Conservation (phyloP, 345 rosid genomes). For the Salix caprea region DNA sequence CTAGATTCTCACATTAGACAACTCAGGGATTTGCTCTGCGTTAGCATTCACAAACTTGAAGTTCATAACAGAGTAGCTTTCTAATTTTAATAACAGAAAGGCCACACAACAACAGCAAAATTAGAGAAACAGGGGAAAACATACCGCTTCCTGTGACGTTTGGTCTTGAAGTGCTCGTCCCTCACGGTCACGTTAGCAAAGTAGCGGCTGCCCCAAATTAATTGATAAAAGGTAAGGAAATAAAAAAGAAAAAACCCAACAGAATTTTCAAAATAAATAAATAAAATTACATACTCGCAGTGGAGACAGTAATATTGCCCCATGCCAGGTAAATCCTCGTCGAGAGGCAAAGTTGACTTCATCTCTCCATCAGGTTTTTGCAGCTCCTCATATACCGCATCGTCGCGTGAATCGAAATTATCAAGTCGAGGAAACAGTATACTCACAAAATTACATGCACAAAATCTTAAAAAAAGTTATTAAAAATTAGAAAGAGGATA, state of each 20-base stretch:
- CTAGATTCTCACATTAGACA: no score
- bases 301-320: slow-evolving; percentile 92
- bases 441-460: neutral
- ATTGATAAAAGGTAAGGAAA: neutral
- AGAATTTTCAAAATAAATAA: neutral
- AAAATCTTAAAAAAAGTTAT: neutral
- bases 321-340: slow-evolving; percentile 97
- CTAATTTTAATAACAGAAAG: neutral
- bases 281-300: slow-evolving; percentile 65
- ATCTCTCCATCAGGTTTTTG: slow-evolving; percentile 57
- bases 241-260: neutral
- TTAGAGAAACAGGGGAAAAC: neutral
- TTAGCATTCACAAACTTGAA: neutral
- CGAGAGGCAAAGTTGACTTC: slow-evolving; percentile 45
- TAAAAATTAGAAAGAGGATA: slow-evolving; percentile 42
- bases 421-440: slow-evolving; percentile 30
- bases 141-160: slow-evolving; percentile 88
- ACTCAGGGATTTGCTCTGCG: neutral
- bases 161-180: slow-evolving; percentile 85
- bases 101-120: no score
- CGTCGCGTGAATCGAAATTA: slow-evolving; percentile 53
- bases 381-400: slow-evolving; percentile 72
- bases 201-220: slow-evolving; percentile 56
- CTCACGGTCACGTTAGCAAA: slow-evolving; percentile 58
- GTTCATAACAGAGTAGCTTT: neutral